phyloP scores from a whole-genome alignment of 768 basidiomycete species.

The Auricularia heimuer region DNA sequence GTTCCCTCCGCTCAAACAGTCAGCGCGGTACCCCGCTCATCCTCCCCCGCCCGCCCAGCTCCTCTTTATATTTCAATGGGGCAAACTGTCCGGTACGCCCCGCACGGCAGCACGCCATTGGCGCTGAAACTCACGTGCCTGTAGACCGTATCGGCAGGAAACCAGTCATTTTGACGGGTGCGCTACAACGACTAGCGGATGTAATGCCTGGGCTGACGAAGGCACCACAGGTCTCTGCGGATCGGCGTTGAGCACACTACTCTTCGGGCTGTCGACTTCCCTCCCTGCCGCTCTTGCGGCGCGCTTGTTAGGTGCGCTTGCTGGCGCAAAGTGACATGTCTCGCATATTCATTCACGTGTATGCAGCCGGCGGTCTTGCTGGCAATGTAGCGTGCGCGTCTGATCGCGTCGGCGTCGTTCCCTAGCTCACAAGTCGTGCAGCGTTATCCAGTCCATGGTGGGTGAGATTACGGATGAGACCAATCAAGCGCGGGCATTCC shows the following conservation, averaged over 20 bases:
- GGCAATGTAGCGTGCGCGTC: conserved; percentile 40
- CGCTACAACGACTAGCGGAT: conserved; percentile 12
- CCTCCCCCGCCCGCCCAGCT: conserved; percentile 30
- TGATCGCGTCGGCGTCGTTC: not conserved
- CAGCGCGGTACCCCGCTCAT: no score
- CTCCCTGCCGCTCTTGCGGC: conserved; percentile 38
- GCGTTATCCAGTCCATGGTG: conserved; percentile 50
- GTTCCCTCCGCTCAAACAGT: no score
- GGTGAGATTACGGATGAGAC: conserved; percentile 56
- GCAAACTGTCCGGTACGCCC: conserved; percentile 40
- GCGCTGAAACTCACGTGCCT: not conserved
- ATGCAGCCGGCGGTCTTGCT: conserved; percentile 47
- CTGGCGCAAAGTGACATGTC: not conserved
- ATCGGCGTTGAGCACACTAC: conserved; percentile 38
- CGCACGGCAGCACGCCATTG: not conserved
- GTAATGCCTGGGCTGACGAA: not conserved
- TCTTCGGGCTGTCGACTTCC: conserved; percentile 49
- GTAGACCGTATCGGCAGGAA: conserved; percentile 52
- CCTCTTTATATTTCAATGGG: conserved; percentile 54
- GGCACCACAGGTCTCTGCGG: conserved; percentile 17
- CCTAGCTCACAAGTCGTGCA: not conserved
- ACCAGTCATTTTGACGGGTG: conserved; percentile 50
- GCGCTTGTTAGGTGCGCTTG: conserved; percentile 39
- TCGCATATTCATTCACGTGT: not conserved
- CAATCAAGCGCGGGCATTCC: conserved; percentile 50